Percentiles rank a stretch among this genome's conserved stretches.
phyloP scores from a whole-genome alignment of 495 filamentous ascomycete species.

The Penicillium bovifimosum region DNA sequence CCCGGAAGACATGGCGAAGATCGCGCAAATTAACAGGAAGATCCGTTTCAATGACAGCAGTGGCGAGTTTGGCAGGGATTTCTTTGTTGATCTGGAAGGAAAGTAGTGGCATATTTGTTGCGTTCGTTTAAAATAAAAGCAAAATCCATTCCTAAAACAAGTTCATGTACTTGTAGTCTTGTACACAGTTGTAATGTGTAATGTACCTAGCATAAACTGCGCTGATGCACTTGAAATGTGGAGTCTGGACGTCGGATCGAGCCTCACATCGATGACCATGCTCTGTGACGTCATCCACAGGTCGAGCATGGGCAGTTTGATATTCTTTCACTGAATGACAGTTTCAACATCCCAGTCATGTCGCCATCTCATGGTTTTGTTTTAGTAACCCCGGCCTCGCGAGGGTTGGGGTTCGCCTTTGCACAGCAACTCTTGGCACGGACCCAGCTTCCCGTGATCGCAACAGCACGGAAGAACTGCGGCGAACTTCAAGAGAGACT shows the following conservation, averaged over 20 bases:
- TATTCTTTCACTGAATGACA: too few relatives aligned
- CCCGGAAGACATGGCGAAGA: constrained; percentile 47
- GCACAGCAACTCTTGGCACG: constrained; percentile 59
- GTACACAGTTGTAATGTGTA: too few relatives aligned
- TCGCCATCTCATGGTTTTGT: constrained; percentile 18
- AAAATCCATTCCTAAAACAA: too few relatives aligned
- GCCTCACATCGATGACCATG: background rate
- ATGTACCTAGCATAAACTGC: background rate
- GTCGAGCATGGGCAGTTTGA: background rate
- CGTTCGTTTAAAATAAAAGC: background rate
- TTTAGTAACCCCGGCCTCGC: constrained; percentile 56
- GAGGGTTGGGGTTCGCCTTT: constrained; percentile 70
- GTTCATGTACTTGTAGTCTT: too few relatives aligned
- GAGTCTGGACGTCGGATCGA: background rate
- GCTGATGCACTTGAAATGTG: background rate
- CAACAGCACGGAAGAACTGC: constrained; percentile 60
- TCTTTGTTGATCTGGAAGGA: constrained; percentile 59
- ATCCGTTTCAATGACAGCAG: constrained; percentile 56
- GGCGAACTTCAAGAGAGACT: constrained; percentile 47
- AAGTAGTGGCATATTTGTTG: constrained; percentile 28
- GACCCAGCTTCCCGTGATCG: constrained; percentile 63
- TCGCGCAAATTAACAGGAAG: constrained; percentile 50
- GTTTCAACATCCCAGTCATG: constrained; percentile 1
- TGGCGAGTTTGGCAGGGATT: constrained; percentile 49
- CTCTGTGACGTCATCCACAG: background rate